Percentiles rank a stretch among this genome's conserved stretches.
These are phyloP conservation scores for Naganishia vishniacii DNA, from an alignment of 768 basidiomycete genomes.

Conservation along the genomic window DNA sequence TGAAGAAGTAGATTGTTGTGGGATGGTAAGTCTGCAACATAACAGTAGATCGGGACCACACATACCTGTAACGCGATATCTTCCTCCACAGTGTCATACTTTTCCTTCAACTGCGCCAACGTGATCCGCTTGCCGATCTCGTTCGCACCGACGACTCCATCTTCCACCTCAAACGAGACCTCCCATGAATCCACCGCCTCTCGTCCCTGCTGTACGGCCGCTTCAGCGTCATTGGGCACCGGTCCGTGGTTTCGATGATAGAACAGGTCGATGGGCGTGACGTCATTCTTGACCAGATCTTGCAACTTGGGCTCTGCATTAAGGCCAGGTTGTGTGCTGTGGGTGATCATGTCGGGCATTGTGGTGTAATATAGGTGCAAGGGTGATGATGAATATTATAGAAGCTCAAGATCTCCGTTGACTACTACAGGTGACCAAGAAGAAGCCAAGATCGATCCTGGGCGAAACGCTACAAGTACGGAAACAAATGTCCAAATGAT, in stretches of 20 bases:
- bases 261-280: constrained; percentile 62
- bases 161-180: constrained; percentile 9
- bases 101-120: constrained; percentile 32
- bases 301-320: constrained; percentile 64
- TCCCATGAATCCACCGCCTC: background rate
- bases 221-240: constrained; percentile 24
- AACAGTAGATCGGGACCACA: background rate
- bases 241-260: constrained; percentile 68
- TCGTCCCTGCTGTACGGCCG: background rate
- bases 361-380: no score
- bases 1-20: constrained; percentile 42
- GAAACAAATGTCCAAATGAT: no score
- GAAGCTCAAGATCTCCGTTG: no score
- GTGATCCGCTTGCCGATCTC: constrained; percentile 41
- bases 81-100: constrained; percentile 26
- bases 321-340: constrained; percentile 54
- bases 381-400: background rate
- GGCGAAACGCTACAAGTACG: no score
- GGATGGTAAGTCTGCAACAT: no score
- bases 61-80: constrained; percentile 19
- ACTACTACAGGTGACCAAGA: no score
- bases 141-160: constrained; percentile 11
- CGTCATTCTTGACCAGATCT: constrained; percentile 57
- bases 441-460: no score
- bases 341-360: constrained; percentile 11